phyloP scores from a whole-genome alignment of 2,329 filamentous ascomycete species.

The Fusarium nygamai region DNA sequence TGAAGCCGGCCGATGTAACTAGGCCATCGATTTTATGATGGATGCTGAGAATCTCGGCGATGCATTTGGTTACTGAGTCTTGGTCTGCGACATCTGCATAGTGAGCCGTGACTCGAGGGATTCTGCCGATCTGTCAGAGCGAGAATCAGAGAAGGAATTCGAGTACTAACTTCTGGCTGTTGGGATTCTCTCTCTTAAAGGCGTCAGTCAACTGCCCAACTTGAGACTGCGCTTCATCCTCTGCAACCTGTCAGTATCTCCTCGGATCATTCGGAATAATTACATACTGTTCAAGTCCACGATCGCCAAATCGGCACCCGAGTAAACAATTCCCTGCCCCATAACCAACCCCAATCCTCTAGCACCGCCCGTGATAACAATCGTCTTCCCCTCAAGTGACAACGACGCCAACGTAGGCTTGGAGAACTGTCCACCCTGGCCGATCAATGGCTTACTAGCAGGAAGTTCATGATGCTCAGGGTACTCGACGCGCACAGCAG shows the following conservation, averaged over 20 bases:
- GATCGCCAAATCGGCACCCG: conserved; percentile 87
- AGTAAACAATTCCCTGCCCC: conserved; percentile 89
- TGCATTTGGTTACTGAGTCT: conserved; percentile 76
- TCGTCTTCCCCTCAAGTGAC: conserved; percentile 84
- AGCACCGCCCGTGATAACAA: conserved; percentile 88
- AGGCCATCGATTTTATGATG: conserved; percentile 89
- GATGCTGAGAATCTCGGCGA: conserved; percentile 64
- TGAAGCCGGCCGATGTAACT: conserved; percentile 95
- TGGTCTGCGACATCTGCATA: conserved; percentile 88
- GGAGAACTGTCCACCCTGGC: conserved; percentile 80
- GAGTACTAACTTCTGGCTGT: conserved; percentile 66
- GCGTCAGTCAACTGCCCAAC: conserved; percentile 76
- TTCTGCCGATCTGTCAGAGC: conserved; percentile 50
- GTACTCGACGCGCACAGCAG: conserved; percentile 80
- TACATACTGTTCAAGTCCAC: conserved; percentile 88
- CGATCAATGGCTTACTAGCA: conserved; percentile 73
- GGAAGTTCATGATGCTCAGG: conserved; percentile 79
- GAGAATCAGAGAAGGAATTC: accelerated
- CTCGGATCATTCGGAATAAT: neutral
- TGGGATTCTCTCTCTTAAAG: conserved; percentile 82
- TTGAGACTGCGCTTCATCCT: conserved; percentile 83
- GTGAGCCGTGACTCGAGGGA: conserved; percentile 88
- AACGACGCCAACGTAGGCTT: conserved; percentile 87
- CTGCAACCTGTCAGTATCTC: conserved; percentile 53
- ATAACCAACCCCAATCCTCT: conserved; percentile 90